Percentiles rank a stretch among this genome's conserved stretches.
Conservation (phyloP, 176 grass and related monocot genomes). For the Tuctoria greenei region DNA sequence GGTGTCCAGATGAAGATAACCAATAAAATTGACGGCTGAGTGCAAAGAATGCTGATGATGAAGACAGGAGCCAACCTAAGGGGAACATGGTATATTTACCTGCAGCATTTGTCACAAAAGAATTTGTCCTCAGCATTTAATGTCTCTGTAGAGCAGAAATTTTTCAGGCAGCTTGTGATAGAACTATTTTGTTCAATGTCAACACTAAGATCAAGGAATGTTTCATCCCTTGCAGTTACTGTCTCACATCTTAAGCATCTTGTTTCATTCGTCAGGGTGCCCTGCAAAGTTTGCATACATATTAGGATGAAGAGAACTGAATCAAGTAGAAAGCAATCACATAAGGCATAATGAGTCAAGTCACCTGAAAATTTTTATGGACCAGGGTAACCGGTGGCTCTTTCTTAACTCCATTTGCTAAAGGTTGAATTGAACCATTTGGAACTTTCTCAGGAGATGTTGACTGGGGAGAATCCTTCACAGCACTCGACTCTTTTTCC, state of each 20-base stretch:
- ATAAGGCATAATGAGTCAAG: constrained; percentile 9
- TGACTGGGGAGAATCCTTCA: constrained; percentile 54
- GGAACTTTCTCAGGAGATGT: constrained; percentile 62
- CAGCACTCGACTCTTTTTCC: constrained; percentile 68
- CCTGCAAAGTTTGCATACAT: constrained; percentile 47
- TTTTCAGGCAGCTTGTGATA: constrained; percentile 93
- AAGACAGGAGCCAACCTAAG: constrained; percentile 13
- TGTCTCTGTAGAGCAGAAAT: constrained; percentile 93
- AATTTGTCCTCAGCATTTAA: constrained; percentile 97
- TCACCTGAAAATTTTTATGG: constrained; percentile 89
- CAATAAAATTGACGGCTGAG: constrained; percentile 30
- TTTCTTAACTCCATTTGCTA: constrained; percentile 73
- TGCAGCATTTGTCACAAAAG: constrained; percentile 98
- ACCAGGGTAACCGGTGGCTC: constrained; percentile 79
- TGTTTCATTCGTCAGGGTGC: constrained; percentile 91
- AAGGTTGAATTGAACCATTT: constrained; percentile 55
- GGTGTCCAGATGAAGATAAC: constrained; percentile 8
- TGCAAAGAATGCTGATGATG: constrained; percentile 10
- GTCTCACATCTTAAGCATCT: constrained; percentile 91
- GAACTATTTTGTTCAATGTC: constrained; percentile 98
- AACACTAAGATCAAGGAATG: constrained; percentile 87
- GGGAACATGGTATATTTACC: constrained; percentile 40
- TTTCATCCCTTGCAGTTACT: constrained; percentile 89
- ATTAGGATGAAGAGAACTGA: constrained; percentile 25
- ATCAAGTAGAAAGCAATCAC: constrained; percentile 12